Percentiles rank a stretch among this genome's conserved stretches.
Evolutionary conservation across 331 rosid species (phyloP).

Genomic region (Malus hybrid): DNA sequence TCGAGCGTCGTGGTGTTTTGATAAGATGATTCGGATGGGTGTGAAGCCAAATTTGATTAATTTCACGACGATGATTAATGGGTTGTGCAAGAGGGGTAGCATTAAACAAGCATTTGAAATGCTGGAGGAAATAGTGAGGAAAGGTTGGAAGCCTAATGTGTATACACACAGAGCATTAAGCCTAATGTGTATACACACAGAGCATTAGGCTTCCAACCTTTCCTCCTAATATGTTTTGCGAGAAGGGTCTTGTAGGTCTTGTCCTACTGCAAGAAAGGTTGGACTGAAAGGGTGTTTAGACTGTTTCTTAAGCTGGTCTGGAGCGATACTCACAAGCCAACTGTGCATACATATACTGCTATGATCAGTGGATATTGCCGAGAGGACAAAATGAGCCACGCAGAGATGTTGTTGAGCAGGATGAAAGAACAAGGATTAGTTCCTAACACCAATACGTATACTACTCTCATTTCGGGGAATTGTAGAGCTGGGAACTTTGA

Average conservation of each 20-base stretch:
- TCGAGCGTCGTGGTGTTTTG: conserved; percentile 61
- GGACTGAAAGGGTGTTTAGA: conserved; percentile 93
- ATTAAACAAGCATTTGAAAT: conserved; percentile 84
- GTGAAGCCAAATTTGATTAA: conserved; percentile 75
- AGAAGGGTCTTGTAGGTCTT: too few relatives aligned
- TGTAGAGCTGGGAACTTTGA: conserved; percentile 64
- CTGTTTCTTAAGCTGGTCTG: conserved; percentile 87
- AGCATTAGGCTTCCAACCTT: too few relatives aligned
- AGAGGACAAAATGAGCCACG: conserved; percentile 59
- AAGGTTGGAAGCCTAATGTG: conserved; percentile 93
- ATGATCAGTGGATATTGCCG: conserved; percentile 82
- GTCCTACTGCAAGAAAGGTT: conserved; percentile 70
- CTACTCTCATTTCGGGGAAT: conserved; percentile 68
- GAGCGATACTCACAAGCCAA: conserved; percentile 70
- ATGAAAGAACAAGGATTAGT: conserved; percentile 81
- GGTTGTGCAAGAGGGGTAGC: conserved; percentile 80
- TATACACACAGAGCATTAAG: conserved; percentile 71
- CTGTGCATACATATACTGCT: conserved; percentile 77
- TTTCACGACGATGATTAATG: conserved; percentile 62
- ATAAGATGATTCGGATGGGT: conserved; percentile 51
- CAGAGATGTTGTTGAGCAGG: conserved; percentile 71
- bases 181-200: too few relatives aligned
- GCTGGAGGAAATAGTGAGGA: conserved; percentile 92
- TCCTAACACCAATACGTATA: conserved; percentile 72
- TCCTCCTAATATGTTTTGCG: too few relatives aligned